Evolutionary conservation across 2,329 filamentous ascomycete species (phyloP), one percentile per base, ranked within the genome.

Genomic region (Fusarium equiseti): DNA sequence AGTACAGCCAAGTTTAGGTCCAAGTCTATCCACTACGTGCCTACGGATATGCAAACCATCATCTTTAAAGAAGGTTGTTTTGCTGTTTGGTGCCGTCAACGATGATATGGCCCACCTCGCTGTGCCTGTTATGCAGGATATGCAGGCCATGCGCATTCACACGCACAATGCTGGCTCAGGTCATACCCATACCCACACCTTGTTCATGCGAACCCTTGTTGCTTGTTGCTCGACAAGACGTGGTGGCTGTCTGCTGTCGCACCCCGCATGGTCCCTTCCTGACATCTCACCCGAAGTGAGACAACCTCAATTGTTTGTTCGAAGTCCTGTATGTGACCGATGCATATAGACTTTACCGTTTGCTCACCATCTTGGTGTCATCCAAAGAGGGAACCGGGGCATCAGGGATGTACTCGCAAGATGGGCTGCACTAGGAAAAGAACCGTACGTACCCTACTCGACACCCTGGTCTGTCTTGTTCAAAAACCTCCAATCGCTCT

Each of bases 401-500:
- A 56, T 60, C 52, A 68, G 66, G 73, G 73, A 66, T 75, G 18
- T 55, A 59, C 62, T 80, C 78, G 78, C 79, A 80, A 80, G 76
- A 66, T 65, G 74, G 71, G 68, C 79, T 79, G 55, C 57, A 78
- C 75, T 78, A 73, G 78, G 79, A 72, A 78, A 78, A 72, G 71
- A 60, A 57, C 57, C 66, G 53, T 64, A 61, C 65, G 53, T 63
- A 58, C 45, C 50, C 52, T 65, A 68, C 59, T 59, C 68, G 57
- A 46, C 63, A 71, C 59, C 73, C 73, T 66, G 51, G 56, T 62
- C 55, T 66, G 46, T 46, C 64, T 62, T 50, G 16, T 49, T 54
- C 31, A 42, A 66, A 58, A 49, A 53, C 68, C 42, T 60, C 59
- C 65, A 73, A 72, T 63, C 71, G 68, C 57, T 68, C 48, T 46